Percentiles rank a stretch among this genome's conserved stretches.
Conservation (phyloP, 2,329 filamentous ascomycete species). For the Penicillium sp. region DNA sequence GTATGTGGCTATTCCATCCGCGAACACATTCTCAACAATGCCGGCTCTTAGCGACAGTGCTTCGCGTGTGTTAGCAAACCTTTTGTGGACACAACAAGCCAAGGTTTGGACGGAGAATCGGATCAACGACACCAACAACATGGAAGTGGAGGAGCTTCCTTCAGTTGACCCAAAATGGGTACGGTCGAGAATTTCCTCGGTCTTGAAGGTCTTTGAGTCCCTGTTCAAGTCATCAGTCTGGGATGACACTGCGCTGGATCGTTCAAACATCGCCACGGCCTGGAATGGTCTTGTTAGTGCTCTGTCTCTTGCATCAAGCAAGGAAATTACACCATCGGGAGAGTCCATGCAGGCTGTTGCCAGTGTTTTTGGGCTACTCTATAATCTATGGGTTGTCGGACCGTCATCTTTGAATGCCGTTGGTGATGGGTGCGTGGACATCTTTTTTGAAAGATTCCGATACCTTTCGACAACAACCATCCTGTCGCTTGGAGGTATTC, state of each 20-base stretch:
- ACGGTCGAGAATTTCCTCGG: constrained; percentile 63
- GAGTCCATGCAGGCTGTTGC: constrained; percentile 81
- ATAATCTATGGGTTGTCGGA: constrained; percentile 65
- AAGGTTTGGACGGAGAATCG: constrained; percentile 73
- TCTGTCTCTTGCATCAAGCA: constrained; percentile 64
- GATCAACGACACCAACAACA: constrained; percentile 59
- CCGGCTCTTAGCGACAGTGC: constrained; percentile 59
- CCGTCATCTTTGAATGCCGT: constrained; percentile 39
- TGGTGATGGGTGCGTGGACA: constrained; percentile 27
- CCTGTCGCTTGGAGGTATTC: constrained; percentile 48
- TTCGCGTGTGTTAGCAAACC: constrained; percentile 67
- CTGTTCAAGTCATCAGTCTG: constrained; percentile 53
- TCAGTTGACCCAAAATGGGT: constrained; percentile 84
- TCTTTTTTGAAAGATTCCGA: constrained; percentile 50
- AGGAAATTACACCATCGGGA: constrained; percentile 84
- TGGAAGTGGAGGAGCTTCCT: constrained; percentile 73
- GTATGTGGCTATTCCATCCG: constrained; percentile 65
- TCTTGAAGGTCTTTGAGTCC: constrained; percentile 62
- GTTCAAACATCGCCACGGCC: constrained; percentile 55
- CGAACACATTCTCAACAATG: constrained; percentile 52
- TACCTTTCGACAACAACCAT: constrained; percentile 54
- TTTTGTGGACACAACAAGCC: constrained; percentile 54
- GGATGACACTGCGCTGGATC: constrained; percentile 42
- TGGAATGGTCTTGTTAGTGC: constrained; percentile 60
- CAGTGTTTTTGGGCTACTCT: constrained; percentile 66